Percentiles rank a stretch among this genome's conserved stretches.
Conservation (phyloP, 371 early-diverging fungal species). For the Phascolomyces articulosus region DNA sequence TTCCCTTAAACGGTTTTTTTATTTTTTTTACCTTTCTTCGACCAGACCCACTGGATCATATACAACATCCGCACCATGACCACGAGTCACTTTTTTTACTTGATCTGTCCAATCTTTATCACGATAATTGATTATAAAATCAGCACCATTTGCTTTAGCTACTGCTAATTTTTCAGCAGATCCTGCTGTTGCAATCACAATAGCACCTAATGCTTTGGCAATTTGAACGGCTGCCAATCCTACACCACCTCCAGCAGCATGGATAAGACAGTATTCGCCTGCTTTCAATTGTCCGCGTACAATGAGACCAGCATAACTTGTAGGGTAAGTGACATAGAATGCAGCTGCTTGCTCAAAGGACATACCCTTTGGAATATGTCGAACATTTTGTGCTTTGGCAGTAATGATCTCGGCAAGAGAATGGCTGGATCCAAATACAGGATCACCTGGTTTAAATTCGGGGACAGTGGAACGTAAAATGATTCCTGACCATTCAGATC, state of each 20-base stretch:
- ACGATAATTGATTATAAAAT: conserved; percentile 78
- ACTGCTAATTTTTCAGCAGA: conserved; percentile 75
- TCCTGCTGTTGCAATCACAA: conserved; percentile 86
- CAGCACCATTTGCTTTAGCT: conserved; percentile 74
- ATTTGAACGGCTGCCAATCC: conserved; percentile 74
- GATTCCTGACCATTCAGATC: conserved; percentile 65
- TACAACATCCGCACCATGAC: conserved; percentile 76
- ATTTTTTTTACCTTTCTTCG: background rate
- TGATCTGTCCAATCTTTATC: conserved; percentile 76
- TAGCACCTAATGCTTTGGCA: conserved; percentile 78
- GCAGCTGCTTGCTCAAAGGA: conserved; percentile 82
- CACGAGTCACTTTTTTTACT: conserved; percentile 72
- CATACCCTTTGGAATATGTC: conserved; percentile 69
- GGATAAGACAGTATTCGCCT: conserved; percentile 74
- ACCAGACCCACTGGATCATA: conserved; percentile 76
- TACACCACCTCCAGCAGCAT: conserved; percentile 84
- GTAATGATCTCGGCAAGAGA: conserved; percentile 75
- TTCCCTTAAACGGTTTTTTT: too few relatives aligned
- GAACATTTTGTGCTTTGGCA: conserved; percentile 46
- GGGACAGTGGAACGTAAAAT: conserved; percentile 46
- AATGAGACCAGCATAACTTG: conserved; percentile 77
- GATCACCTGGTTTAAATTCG: conserved; percentile 68
- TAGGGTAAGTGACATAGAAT: conserved; percentile 81
- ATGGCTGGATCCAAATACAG: conserved; percentile 76
- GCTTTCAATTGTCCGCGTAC: conserved; percentile 69